Conservation (phyloP, 106 monocot genomes). For the Alisma plantagoaquatica region DNA sequence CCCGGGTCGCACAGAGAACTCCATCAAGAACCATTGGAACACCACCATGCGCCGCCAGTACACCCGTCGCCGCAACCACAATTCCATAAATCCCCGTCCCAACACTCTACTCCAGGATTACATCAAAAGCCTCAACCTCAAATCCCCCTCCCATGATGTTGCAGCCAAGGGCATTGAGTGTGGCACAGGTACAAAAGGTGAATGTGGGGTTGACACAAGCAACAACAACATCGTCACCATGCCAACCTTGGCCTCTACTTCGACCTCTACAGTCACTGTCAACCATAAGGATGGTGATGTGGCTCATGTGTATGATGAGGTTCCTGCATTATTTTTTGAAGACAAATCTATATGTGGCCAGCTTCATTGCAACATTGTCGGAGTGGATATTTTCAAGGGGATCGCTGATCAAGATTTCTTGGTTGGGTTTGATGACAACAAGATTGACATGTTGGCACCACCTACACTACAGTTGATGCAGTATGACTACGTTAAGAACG, state of each 20-base stretch:
- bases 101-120: conserved; percentile 54
- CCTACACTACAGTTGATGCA: not conserved
- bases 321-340: no score
- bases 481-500: not conserved
- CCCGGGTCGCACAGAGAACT: conserved; percentile 87
- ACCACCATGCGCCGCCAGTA: conserved; percentile 71
- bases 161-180: not conserved
- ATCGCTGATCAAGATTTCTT: not conserved
- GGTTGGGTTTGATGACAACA: not conserved
- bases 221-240: no score
- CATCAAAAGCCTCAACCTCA: conserved; percentile 47
- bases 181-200: no score
- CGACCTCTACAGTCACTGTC: no score
- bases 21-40: conserved; percentile 98
- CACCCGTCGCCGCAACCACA: conserved; percentile 30
- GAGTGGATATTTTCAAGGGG: not conserved
- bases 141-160: not conserved
- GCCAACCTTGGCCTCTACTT: no score
- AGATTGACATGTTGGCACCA: not conserved
- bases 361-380: not conserved
- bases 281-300: no score
- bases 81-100: conserved; percentile 23
- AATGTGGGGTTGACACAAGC: no score
- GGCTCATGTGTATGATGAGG: not conserved
- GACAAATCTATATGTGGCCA: not conserved